These are phyloP conservation scores for Naganishia friedmannii DNA, from an alignment of 768 basidiomycete species.

Conservation along the genomic window DNA sequence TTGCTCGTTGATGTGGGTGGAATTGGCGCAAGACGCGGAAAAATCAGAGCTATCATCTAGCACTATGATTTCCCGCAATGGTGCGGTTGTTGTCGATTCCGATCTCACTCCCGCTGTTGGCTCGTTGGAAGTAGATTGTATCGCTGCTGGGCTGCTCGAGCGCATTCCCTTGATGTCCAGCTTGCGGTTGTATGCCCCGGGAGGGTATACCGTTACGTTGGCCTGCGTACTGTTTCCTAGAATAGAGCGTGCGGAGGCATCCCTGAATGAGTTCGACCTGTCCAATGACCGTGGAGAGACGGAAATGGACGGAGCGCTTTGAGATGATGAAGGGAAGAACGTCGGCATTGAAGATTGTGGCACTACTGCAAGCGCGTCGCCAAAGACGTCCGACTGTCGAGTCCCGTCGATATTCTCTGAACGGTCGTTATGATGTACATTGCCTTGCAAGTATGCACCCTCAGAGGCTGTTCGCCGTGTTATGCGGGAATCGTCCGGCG, in stretches of 20 bases:
- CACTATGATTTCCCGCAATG: constrained; percentile 2
- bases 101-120: background rate
- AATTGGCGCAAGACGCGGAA: background rate
- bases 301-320: background rate
- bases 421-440: background rate
- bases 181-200: background rate
- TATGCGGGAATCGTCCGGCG: background rate
- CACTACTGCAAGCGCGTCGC: background rate
- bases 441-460: background rate
- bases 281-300: background rate
- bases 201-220: background rate
- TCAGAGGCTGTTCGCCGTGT: background rate
- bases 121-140: background rate
- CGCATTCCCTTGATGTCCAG: background rate
- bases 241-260: background rate
- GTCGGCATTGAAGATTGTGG: background rate
- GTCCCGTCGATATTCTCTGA: too few relatives aligned
- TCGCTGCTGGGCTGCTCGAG: background rate
- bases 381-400: constrained; percentile 7
- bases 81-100: background rate
- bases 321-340: background rate
- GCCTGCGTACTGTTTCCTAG: background rate
- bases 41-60: constrained; percentile 8
- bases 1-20: too few relatives aligned
- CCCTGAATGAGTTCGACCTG: background rate